phyloP scores from a whole-genome alignment of 257 asterid genomes.

The Plantago ovata region DNA sequence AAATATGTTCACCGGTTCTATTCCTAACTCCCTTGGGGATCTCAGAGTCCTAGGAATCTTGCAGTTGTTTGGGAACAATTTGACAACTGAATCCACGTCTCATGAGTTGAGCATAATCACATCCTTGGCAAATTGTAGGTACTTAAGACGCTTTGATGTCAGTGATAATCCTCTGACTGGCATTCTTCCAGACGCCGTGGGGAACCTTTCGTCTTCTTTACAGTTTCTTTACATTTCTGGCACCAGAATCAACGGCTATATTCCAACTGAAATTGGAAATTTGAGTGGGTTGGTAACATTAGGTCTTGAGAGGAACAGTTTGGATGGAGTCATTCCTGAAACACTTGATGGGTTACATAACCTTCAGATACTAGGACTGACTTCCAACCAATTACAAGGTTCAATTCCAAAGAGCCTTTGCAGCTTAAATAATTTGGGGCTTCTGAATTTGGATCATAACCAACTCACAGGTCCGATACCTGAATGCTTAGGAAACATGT shows the following conservation, averaged over 20 bases:
- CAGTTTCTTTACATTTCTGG: neutral
- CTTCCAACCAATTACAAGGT: conserved; percentile 20
- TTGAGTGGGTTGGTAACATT: conserved; percentile 24
- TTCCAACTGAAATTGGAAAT: conserved; percentile 29
- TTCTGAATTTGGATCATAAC: conserved; percentile 19
- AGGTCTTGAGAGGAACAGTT: conserved; percentile 17
- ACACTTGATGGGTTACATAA: conserved; percentile 14
- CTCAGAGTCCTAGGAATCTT: conserved; percentile 26
- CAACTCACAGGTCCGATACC: conserved; percentile 30
- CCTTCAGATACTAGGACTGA: conserved; percentile 20
- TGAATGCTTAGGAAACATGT: conserved; percentile 27
- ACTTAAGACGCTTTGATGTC: conserved; percentile 13
- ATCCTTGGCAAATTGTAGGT: conserved; percentile 31
- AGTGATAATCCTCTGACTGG: conserved; percentile 20
- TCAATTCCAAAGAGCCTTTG: conserved; percentile 23
- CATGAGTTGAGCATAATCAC: conserved; percentile 25
- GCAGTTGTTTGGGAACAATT: conserved; percentile 25
- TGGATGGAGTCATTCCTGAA: conserved; percentile 22
- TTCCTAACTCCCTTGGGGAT: conserved; percentile 37
- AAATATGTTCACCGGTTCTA: conserved; percentile 27
- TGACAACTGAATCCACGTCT: conserved; percentile 23
- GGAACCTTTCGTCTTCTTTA: conserved; percentile 23
- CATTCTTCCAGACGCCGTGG: conserved; percentile 23
- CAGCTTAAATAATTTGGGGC: conserved; percentile 12
- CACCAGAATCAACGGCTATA: conserved; percentile 11